These are phyloP conservation scores for Ophiosphaerella herpotricha DNA, from an alignment of 2,329 filamentous ascomycete species.

Conservation along the genomic window DNA sequence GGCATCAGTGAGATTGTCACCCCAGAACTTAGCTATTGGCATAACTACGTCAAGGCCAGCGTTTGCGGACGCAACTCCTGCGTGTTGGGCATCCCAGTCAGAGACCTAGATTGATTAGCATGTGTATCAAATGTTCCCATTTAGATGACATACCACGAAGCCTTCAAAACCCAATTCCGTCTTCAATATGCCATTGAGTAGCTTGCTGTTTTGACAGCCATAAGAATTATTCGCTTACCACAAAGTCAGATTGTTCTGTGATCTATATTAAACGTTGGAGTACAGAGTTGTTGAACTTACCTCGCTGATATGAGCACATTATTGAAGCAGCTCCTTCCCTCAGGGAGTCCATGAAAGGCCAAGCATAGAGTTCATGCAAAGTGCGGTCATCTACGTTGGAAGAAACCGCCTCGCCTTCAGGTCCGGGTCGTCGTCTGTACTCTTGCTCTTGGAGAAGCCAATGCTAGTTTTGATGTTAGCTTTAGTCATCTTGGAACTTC, in stretches of 20 bases:
- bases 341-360: slow-evolving; percentile 67
- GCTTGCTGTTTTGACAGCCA: slow-evolving; percentile 43
- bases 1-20: slow-evolving; percentile 34
- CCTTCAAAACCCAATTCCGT: slow-evolving; percentile 56
- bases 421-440: slow-evolving; percentile 43
- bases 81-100: slow-evolving; percentile 54
- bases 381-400: slow-evolving; percentile 68
- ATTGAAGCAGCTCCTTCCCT: slow-evolving; percentile 61
- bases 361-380: slow-evolving; percentile 69
- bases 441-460: slow-evolving; percentile 62
- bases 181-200: slow-evolving; percentile 57
- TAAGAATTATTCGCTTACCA: slow-evolving; percentile 31
- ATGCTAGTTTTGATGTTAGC: slow-evolving; percentile 45
- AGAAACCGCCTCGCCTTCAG: slow-evolving; percentile 60
- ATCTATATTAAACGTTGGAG: neutral
- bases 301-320: slow-evolving; percentile 60
- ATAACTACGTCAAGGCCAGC: slow-evolving; percentile 56
- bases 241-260: neutral
- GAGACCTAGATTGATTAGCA: slow-evolving; percentile 10
- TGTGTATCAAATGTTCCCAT: neutral
- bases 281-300: slow-evolving; percentile 24
- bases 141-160: slow-evolving; percentile 41
- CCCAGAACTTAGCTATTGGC: slow-evolving; percentile 40
- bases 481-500: no score
- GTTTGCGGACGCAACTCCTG: slow-evolving; percentile 50